Conservation (phyloP, 2,329 filamentous ascomycete species). For the Paecilomyces dactylethromorphus region DNA sequence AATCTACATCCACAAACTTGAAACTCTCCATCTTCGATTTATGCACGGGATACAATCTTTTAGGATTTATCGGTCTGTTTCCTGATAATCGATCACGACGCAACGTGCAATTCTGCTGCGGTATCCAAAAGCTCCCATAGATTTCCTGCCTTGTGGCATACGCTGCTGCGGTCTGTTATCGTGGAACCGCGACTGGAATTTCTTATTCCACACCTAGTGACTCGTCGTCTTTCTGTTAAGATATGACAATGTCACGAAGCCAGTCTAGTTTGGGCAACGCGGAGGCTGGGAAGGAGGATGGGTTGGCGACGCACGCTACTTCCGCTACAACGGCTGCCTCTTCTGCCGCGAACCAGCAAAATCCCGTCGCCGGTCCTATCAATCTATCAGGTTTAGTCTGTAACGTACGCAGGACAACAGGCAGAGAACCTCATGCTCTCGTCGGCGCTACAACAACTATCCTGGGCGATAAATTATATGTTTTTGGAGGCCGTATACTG, state of each 20-base stretch:
- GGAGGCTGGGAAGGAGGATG: constrained; percentile 25
- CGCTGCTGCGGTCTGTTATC: neutral
- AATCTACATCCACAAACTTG: neutral
- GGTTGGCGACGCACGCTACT: constrained; percentile 1
- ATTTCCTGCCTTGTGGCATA: neutral
- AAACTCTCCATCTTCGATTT: neutral
- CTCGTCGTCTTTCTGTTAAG: neutral
- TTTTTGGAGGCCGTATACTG: constrained; percentile 85
- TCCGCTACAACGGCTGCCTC: constrained; percentile 17
- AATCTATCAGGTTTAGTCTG: constrained; percentile 62
- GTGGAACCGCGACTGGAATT: neutral
- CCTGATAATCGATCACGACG: neutral
- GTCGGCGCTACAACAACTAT: constrained; percentile 95
- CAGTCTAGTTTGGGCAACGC: constrained; percentile 32
- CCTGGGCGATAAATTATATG: constrained; percentile 89
- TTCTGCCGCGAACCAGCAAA: constrained; percentile 20
- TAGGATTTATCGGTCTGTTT: neutral
- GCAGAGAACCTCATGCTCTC: constrained; percentile 80
- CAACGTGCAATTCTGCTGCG: neutral
- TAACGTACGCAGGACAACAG: constrained; percentile 74
- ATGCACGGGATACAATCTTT: neutral
- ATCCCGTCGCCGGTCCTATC: constrained; percentile 40
- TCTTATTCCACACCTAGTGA: neutral
- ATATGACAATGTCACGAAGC: constrained; percentile 25
- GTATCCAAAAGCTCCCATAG: neutral